Conservation (phyloP, 140 eudicot genomes). For the Flaveria floridana region DNA sequence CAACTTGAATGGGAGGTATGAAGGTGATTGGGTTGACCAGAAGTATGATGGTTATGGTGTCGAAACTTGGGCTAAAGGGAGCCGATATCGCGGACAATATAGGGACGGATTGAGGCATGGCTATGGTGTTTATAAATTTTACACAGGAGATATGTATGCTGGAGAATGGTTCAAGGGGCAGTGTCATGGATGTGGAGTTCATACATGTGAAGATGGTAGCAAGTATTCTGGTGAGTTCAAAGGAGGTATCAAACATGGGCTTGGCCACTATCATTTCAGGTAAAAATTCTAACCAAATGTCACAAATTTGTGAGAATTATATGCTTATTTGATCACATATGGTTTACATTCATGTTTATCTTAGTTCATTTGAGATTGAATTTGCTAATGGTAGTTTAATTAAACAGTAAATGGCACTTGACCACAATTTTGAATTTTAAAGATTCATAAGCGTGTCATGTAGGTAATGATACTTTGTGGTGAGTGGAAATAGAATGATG, state of each 20-base stretch:
- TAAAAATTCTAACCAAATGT: conserved; percentile 11
- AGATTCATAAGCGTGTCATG: not conserved
- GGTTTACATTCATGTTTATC: not conserved
- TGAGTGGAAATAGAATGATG: not conserved
- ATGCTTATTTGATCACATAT: not conserved
- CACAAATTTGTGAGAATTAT: not conserved
- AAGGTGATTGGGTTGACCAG: conserved; percentile 70
- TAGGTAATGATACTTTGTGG: not conserved
- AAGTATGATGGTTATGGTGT: conserved; percentile 63
- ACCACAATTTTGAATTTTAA: not conserved
- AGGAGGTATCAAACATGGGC: conserved; percentile 60
- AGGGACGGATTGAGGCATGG: conserved; percentile 58
- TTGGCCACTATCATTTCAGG: conserved; percentile 61
- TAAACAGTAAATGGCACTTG: not conserved
- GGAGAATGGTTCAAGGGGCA: conserved; percentile 70
- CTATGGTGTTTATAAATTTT: conserved; percentile 54
- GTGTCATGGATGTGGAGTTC: conserved; percentile 58
- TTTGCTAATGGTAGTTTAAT: conserved; percentile 6
- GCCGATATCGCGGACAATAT: conserved; percentile 57
- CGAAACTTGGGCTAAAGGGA: conserved; percentile 65
- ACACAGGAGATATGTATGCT: conserved; percentile 51
- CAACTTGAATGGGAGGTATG: conserved; percentile 56
- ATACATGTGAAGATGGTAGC: conserved; percentile 58
- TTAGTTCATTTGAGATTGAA: not conserved
- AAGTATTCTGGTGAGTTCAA: conserved; percentile 52